Percentiles rank a stretch among this genome's conserved stretches.
phyloP scores from a whole-genome alignment of 352 stramenopile species.

The Globisporangium cylindrosporum region DNA sequence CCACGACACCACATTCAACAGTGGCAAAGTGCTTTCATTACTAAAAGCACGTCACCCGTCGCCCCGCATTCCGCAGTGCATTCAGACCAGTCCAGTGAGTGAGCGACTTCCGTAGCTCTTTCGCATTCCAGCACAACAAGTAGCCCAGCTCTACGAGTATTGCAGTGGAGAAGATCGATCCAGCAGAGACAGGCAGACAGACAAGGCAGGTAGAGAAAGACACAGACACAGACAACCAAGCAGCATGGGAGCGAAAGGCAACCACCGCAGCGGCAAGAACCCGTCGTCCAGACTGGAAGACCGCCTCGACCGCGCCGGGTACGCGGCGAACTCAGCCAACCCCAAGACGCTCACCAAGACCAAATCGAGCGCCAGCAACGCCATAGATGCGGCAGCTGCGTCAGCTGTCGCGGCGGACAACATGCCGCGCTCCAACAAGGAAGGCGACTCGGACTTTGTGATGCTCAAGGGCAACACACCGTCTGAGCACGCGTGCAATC shows the following conservation, averaged over 20 bases:
- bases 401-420: not conserved
- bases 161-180: not conserved
- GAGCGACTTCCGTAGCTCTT: not conserved
- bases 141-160: not conserved
- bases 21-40: not conserved
- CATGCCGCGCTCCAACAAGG: constrained; percentile 20
- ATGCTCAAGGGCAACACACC: constrained; percentile 24
- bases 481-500: constrained; percentile 22
- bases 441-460: constrained; percentile 16
- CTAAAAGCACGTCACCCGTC: not conserved
- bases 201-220: not conserved
- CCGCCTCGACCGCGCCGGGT: constrained; percentile 11
- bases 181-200: not conserved
- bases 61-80: constrained; percentile 2
- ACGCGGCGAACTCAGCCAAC: not conserved
- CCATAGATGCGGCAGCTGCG: not conserved
- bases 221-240: not conserved
- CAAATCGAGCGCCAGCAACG: constrained; percentile 2
- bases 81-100: not conserved
- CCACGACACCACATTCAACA: constrained; percentile 11
- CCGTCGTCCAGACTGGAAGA: constrained; percentile 5
- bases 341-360: constrained; percentile 8
- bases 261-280: constrained; percentile 6
- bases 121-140: not conserved
- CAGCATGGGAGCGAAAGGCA: constrained; percentile 1